A percentile compares a stretch with the other conserved stretches of the same genome.
Conservation (phyloP, 495 filamentous ascomycete genomes). For the Aspergillus homomorphus region DNA sequence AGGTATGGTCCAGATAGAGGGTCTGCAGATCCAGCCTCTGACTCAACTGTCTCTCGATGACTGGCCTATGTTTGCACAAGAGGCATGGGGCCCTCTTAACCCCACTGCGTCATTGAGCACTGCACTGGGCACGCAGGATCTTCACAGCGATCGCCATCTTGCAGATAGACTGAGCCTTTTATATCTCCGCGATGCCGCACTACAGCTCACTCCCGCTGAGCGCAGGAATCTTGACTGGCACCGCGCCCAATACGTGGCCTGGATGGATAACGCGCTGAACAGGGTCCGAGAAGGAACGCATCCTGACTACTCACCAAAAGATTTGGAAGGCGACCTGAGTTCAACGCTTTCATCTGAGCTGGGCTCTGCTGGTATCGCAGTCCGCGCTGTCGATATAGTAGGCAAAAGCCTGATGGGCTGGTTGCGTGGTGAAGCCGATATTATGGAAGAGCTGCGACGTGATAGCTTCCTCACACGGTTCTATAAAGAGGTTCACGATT, state of each 20-base stretch:
- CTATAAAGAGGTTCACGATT: not conserved
- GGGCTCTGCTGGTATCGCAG: not conserved
- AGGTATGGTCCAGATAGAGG: slow-evolving; percentile 10
- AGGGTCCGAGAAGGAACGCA: not conserved
- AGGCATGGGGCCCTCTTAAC: slow-evolving; percentile 4
- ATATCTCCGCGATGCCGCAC: not conserved
- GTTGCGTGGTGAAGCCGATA: not conserved
- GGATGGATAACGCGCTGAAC: slow-evolving; percentile 3
- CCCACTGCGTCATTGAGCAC: not conserved
- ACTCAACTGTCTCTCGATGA: not conserved
- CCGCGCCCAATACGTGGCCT: not conserved
- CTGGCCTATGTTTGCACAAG: slow-evolving; percentile 9
- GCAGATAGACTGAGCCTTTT: not conserved
- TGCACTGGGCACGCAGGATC: not conserved
- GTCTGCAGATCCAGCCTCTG: slow-evolving; percentile 3
- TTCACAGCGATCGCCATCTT: not conserved
- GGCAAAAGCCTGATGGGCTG: not conserved
- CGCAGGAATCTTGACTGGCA: not conserved
- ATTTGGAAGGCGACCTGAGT: not conserved
- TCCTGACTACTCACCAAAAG: not conserved
- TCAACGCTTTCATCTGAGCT: not conserved
- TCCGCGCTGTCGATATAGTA: not conserved
- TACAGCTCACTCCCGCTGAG: not conserved
- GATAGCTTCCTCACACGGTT: slow-evolving; percentile 17
- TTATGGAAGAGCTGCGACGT: slow-evolving; percentile 8